Percentiles rank a stretch among this genome's conserved stretches.
These are phyloP conservation scores for Phialemoniopsis sp. DNA, from an alignment of 2,329 filamentous ascomycete species.

Conservation along the genomic window DNA sequence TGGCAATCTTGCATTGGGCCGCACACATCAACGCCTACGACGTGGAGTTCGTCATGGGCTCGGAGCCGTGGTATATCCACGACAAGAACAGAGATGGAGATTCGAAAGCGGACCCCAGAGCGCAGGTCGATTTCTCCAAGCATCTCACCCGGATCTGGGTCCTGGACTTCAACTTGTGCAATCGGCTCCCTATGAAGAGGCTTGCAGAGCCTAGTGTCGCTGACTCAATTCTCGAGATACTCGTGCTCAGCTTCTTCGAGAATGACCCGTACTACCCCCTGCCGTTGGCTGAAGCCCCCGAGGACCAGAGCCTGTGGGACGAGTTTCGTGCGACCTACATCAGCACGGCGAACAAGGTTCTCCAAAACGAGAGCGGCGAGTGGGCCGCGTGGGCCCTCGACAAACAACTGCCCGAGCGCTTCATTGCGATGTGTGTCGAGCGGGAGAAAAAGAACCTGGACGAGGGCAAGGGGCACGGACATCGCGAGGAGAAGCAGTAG, in stretches of 20 bases:
- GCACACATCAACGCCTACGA: slow-evolving; percentile 20
- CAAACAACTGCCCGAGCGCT: slow-evolving; percentile 5
- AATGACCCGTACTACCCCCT: slow-evolving; percentile 12
- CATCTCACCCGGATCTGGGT: slow-evolving; percentile 18
- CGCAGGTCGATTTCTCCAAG: slow-evolving; percentile 8
- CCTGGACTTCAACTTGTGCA: slow-evolving; percentile 24
- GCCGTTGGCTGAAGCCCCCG: slow-evolving; percentile 3
- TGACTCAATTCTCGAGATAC: slow-evolving; percentile 4
- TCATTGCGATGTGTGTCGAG: slow-evolving; percentile 7
- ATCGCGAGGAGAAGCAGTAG: too few relatives aligned
- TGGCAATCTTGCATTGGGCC: slow-evolving; percentile 25
- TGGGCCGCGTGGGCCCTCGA: background rate
- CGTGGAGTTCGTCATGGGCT: slow-evolving; percentile 25
- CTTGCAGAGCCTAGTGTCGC: slow-evolving; percentile 5
- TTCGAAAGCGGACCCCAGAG: background rate
- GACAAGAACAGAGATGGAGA: slow-evolving; percentile 6
- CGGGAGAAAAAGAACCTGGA: slow-evolving; percentile 7
- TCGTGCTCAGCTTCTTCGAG: slow-evolving; percentile 6
- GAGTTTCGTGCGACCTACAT: slow-evolving; percentile 5
- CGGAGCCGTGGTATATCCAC: background rate
- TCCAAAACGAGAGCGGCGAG: background rate
- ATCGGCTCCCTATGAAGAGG: slow-evolving; percentile 6
- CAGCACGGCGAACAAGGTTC: slow-evolving; percentile 4
- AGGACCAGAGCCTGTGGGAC: slow-evolving; percentile 7
- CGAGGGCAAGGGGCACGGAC: too few relatives aligned